These are phyloP conservation scores for Babjeviella inositovora DNA, from an alignment of 805 yeast genomes.

Conservation along the genomic window DNA sequence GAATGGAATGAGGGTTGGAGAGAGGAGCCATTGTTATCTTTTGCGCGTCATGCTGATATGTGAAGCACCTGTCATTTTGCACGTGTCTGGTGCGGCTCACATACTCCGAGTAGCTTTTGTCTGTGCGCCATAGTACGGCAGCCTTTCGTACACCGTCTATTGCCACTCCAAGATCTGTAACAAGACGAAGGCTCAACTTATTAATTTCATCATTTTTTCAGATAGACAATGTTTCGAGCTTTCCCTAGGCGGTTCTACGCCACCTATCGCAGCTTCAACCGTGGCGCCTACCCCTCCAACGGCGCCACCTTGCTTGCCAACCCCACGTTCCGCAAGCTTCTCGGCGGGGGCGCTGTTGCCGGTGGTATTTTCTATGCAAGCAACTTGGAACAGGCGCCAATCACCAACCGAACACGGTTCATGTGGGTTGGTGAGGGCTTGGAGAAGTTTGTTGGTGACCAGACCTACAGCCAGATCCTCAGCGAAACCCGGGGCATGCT, in stretches of 20 bases:
- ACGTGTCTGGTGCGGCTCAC: too few species aligned
- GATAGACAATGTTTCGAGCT: too few species aligned
- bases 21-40: too few species aligned
- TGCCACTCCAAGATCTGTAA: too few species aligned
- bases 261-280: slow-evolving; percentile 1
- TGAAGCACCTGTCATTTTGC: too few species aligned
- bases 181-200: too few species aligned
- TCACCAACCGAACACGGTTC: slow-evolving; percentile 55
- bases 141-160: too few species aligned
- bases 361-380: slow-evolving; percentile 24
- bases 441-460: slow-evolving; percentile 47
- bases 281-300: slow-evolving; percentile 8
- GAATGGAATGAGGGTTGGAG: neutral
- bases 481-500: slow-evolving; percentile 32
- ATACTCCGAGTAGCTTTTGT: too few species aligned
- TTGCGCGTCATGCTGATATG: too few species aligned
- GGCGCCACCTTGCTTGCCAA: slow-evolving; percentile 1
- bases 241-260: too few species aligned
- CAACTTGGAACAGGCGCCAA: slow-evolving; percentile 67
- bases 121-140: too few species aligned
- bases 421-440: slow-evolving; percentile 55
- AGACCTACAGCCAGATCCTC: slow-evolving; percentile 45
- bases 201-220: too few species aligned
- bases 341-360: slow-evolving; percentile 11
- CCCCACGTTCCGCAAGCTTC: slow-evolving; percentile 4